Conservation (phyloP, 495 filamentous ascomycete species). For the Ramalina peruviana region DNA sequence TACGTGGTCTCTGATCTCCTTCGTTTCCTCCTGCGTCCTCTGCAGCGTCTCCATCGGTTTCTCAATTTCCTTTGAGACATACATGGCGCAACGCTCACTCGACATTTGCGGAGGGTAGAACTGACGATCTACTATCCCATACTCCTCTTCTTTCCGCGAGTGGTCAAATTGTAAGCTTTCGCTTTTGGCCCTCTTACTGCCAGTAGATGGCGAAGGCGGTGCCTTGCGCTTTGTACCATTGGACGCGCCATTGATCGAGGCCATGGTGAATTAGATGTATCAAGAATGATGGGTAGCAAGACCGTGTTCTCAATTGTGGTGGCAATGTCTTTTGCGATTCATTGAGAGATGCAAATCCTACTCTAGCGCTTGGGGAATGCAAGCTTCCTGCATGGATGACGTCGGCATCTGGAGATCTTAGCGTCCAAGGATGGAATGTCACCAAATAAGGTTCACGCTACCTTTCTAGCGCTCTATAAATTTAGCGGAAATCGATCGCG, state of each 20-base stretch:
- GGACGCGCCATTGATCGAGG: background rate
- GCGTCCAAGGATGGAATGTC: background rate
- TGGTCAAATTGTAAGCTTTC: conserved; percentile 7
- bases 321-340: background rate
- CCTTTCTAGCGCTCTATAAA: background rate
- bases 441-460: no score
- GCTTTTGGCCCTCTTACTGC: conserved; percentile 12
- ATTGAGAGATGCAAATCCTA: no score
- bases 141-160: conserved; percentile 36
- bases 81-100: conserved; percentile 57
- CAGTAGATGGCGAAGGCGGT: background rate
- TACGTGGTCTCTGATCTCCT: conserved; percentile 19
- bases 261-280: background rate
- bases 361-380: no score
- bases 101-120: conserved; percentile 82
- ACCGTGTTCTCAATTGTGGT: no score
- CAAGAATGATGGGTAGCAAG: no score
- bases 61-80: conserved; percentile 49
- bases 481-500: background rate
- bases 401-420: background rate
- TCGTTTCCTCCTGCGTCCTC: conserved; percentile 24
- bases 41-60: conserved; percentile 55
- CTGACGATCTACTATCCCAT: conserved; percentile 58
- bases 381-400: no score
- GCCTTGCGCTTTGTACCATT: conserved; percentile 14